Base-by-base conservation (phyloP, 2,329 filamentous ascomycete species). In the Neurospora crassa region DNA sequence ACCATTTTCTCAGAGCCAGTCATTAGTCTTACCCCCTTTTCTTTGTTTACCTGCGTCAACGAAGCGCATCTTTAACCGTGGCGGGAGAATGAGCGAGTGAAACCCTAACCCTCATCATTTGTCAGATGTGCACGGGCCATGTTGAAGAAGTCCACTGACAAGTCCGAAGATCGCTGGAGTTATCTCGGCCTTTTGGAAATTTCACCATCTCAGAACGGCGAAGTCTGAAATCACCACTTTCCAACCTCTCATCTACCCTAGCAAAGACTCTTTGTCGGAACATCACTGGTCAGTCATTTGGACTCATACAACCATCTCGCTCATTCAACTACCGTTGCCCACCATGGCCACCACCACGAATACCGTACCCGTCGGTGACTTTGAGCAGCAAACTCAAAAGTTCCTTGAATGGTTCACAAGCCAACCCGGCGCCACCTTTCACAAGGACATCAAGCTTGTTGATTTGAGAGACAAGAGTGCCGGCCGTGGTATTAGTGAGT, bases 321-420 rank as follows among this genome's bases (percentile, higher is more conserved):
- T 63, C 67, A 42, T 20, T 68, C 11, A 11, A 20, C 10, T 1
- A 1, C 18, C 18, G 3, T 34, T 20, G 67, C n/a, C 37, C 67
- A 14, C 18, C 37, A 68, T 68, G 67, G 37, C 37, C 40, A 37
- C 67, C 40, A 37, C 53, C 53, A 34, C 53, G 53, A 73, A 74
- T 45, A 69, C 67, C 40, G 72, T 69, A 29, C 43, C 53, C 4
- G 70, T 70, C 40, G 67, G 69, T 16, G 78, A 80, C 18, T 89
- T 87, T 70, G 76, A 83, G 10, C 73, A 78, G 42, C 80, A 79
- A 68, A 85, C 86, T 0, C 76, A 80, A 41, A 78, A 76, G 2
- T 89, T 89, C 74, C 74, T 88, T 40, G 74, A 78, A 18, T 89
- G 87, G 87, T 89, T 89, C 79, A 83, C 80, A 70, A 76, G 80